Evolutionary conservation across 495 filamentous ascomycete species (phyloP).

Genomic region (Penicillium desertorum): DNA sequence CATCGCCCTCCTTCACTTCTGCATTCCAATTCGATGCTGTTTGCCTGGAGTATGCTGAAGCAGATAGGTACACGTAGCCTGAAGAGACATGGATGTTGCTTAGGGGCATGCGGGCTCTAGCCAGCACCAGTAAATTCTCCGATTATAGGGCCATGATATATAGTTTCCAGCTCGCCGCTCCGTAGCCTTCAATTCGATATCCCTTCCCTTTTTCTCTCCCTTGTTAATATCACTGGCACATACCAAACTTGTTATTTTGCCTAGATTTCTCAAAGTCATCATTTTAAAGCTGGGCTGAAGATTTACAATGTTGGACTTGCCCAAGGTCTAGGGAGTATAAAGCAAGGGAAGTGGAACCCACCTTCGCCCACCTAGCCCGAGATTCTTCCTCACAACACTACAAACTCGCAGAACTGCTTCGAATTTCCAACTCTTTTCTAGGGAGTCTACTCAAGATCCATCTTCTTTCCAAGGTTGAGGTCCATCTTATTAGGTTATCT

Average conservation of each 20-base stretch:
- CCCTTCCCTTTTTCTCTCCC: neutral
- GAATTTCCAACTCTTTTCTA: neutral
- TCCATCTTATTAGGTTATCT: constrained; percentile 9
- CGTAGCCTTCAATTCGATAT: neutral
- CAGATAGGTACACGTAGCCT: constrained; percentile 40
- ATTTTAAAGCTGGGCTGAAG: neutral
- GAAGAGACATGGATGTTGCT: constrained; percentile 1
- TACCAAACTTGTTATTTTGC: neutral
- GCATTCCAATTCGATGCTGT: constrained; percentile 24
- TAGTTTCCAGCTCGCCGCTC: constrained; percentile 3
- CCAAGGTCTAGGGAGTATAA: too few relatives aligned
- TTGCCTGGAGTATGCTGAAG: constrained; percentile 14
- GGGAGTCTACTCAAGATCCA: neutral
- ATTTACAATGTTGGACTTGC: neutral
- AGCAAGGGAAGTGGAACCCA: neutral
- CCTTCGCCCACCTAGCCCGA: neutral
- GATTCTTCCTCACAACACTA: neutral
- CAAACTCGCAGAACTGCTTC: neutral
- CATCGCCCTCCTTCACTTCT: constrained; percentile 24
- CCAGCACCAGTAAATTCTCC: constrained; percentile 17
- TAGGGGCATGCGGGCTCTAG: constrained; percentile 2
- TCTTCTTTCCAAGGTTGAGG: neutral
- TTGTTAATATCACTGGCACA: neutral
- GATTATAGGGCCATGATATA: constrained; percentile 17
- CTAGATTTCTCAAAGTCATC: neutral